Evolutionary conservation across 495 filamentous ascomycete species (phyloP), one percentile per base, ranked within the genome.

Genomic region (Achaetomiella virescens): DNA sequence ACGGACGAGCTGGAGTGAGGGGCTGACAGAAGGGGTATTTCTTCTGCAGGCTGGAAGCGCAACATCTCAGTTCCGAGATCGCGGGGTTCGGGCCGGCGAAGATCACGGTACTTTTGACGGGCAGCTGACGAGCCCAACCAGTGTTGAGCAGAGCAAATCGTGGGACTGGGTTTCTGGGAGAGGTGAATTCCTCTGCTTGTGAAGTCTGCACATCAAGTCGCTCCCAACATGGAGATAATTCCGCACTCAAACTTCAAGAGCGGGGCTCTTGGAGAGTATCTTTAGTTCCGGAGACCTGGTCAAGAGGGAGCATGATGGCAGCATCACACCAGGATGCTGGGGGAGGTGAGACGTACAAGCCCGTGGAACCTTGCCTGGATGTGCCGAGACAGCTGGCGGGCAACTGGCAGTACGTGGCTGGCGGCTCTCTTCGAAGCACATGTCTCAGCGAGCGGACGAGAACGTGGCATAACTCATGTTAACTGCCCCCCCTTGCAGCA

Each of bases 401-500:
- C 11, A n/a, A 7, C 33, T 17, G 33, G 18, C 22, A 31, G 17
- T 9, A 31, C 4, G 31, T 9, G 27, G 33, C 15, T n/a, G 31
- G 17, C 31, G n/a, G 18, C 21, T n/a, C 22, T 24, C 18, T 6
- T 17, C 27, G 9, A 31, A 15, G 9, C 48, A 40, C 48, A 50
- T 50, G 48, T 12, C 14, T 5, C 3, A 11, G 7, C 0, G 35
- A 33, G 37, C 15, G 17, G 40, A 17, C 8, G 38, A n/a, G 38
- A 59, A 45, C 36, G 51, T 60, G 52, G 51, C 57, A 42, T n/a
- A n/a, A n/a, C n/a, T n/a, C n/a, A n/a, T n/a, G n/a, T n/a, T n/a
- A n/a, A n/a, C n/a, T n/a, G n/a, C n/a, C 20, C 14, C 31, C 52
- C 57, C 52, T 42, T 54, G 54, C 55, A 57, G 46, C 57, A 49